Base-by-base conservation (phyloP, 2,329 filamentous ascomycete species). In the Arthrocladium fulminans region DNA sequence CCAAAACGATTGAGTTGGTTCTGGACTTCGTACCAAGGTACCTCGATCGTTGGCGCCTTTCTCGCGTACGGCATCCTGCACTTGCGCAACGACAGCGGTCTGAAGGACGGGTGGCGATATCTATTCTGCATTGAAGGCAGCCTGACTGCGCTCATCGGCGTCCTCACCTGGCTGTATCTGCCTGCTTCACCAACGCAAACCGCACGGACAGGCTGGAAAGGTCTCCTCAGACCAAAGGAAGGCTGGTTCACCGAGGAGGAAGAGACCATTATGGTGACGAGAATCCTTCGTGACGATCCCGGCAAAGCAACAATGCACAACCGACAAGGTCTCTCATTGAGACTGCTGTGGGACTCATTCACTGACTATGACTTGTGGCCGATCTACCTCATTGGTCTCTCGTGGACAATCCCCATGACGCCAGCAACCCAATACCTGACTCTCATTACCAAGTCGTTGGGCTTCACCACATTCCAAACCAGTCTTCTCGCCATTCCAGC, bases 231-330 rank as follows among this genome's bases (percentile, higher is more conserved):
- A 48, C 54, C 70, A n/a, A n/a, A n/a, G n/a, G n/a, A n/a, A n/a
- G 80, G 81, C 5, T 82, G 80, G 80, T 82, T 82, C 60, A 76
- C 67, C 1, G 79, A 81, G 57, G 68, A 73, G 0, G 78, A 86
- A 60, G 81, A 85, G 56, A 71, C 74, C 22, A 84, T 85, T 53
- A 78, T 85, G 72, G 73, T 82, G 25, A 85, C 83, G 57, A 40
- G 51, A 12, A 32, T 55, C 15, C 20, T 52, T 13, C 45, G 51
- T 34, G 51, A 52, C 20, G 51, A 55, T 17, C 51, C 53, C 25
- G 41, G 23, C 12, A 79, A 79, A 56, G 73, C 74, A 17, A 70
- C 70, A 48, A 77, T 77, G 74, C 73, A 77, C 58, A 78, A 77
- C 30, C 59, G 74, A 1, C 69, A 79, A 53, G 71, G 69, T 0